phyloP scores from a whole-genome alignment of 768 basidiomycete species.

The Kwoniella dendrophila region DNA sequence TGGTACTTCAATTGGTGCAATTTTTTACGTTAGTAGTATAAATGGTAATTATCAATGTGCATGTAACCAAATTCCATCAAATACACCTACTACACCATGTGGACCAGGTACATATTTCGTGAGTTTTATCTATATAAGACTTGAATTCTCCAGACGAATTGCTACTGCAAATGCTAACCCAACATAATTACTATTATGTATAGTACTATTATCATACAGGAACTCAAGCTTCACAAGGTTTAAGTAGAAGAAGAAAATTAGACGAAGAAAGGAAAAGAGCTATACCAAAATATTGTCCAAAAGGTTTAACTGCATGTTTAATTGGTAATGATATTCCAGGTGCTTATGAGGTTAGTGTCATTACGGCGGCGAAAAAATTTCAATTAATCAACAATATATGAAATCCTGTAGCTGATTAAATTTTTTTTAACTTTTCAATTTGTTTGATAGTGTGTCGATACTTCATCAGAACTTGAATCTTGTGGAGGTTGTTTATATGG shows the following conservation, averaged over 20 bases:
- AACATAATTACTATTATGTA: background rate
- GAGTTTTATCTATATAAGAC: background rate
- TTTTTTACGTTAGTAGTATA: slow-evolving; percentile 5
- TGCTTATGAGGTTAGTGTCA: slow-evolving; percentile 3
- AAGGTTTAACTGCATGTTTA: slow-evolving; percentile 1
- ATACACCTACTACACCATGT: background rate
- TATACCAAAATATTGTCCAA: background rate
- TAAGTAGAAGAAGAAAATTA: slow-evolving; percentile 4
- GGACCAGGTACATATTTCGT: slow-evolving; percentile 11
- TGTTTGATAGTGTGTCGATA: slow-evolving; percentile 6
- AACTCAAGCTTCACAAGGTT: slow-evolving; percentile 13
- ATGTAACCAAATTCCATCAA: slow-evolving; percentile 1
- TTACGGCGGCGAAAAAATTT: no score
- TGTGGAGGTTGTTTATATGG: slow-evolving; percentile 11
- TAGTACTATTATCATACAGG: slow-evolving; percentile 9
- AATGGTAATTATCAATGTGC: slow-evolving; percentile 7
- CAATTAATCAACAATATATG: no score
- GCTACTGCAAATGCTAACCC: background rate
- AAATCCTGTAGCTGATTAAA: no score
- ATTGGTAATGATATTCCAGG: background rate
- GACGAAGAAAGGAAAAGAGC: slow-evolving; percentile 1
- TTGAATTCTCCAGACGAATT: background rate
- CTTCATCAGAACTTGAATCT: slow-evolving; percentile 1
- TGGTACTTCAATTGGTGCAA: background rate
- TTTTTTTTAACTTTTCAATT: no score